Evolutionary conservation across 495 filamentous ascomycete species (phyloP).

Genomic region (Talaromyces wortmannii): DNA sequence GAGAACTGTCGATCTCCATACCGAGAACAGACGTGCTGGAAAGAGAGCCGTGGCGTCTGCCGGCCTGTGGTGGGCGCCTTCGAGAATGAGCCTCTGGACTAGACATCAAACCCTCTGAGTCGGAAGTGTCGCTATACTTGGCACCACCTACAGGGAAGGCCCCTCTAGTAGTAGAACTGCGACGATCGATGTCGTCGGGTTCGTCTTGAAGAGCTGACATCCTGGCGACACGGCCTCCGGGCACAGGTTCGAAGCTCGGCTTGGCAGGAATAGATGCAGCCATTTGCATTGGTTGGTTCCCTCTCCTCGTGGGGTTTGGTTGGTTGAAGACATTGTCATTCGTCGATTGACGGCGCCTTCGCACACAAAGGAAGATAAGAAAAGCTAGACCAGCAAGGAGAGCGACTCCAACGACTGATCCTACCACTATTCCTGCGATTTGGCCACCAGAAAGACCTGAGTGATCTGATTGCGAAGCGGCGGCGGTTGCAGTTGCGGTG

Average conservation of each 20-base stretch:
- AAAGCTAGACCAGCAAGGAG: slow-evolving; percentile 57
- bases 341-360: slow-evolving; percentile 52
- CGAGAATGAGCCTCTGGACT: slow-evolving; percentile 68
- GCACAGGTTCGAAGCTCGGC: slow-evolving; percentile 63
- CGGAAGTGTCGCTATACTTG: slow-evolving; percentile 65
- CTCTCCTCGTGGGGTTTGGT: slow-evolving; percentile 68
- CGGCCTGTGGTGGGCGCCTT: slow-evolving; percentile 53
- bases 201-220: slow-evolving; percentile 89
- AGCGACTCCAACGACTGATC: slow-evolving; percentile 64
- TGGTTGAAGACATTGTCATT: slow-evolving; percentile 73
- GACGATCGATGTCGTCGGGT: slow-evolving; percentile 50
- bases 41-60: slow-evolving; percentile 78
- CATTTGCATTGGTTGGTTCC: slow-evolving; percentile 44
- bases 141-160: slow-evolving; percentile 26
- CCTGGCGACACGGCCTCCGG: slow-evolving; percentile 84
- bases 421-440: slow-evolving; percentile 88
- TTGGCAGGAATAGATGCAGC: slow-evolving; percentile 27
- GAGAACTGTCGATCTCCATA: slow-evolving; percentile 66
- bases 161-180: slow-evolving; percentile 16
- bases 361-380: slow-evolving; percentile 51
- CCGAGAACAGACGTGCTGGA: slow-evolving; percentile 79
- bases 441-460: slow-evolving; percentile 68
- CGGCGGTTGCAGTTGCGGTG: slow-evolving; percentile 31
- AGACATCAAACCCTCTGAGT: slow-evolving; percentile 73
- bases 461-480: slow-evolving; percentile 33